Base-by-base conservation (phyloP, 2,329 filamentous ascomycete species). In the Ophiostoma ulmi region DNA sequence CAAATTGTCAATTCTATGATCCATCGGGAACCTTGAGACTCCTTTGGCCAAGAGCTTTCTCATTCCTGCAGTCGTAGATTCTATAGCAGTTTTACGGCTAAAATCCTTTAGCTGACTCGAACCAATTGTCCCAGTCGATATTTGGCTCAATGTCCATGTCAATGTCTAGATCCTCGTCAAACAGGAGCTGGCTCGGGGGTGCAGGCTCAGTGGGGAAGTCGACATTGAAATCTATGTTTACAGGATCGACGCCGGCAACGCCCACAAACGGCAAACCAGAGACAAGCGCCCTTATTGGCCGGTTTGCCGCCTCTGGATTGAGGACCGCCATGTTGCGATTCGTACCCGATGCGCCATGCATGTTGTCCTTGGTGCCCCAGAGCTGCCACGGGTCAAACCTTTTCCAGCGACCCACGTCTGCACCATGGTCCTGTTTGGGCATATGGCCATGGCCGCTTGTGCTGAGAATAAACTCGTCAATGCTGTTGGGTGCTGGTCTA, bases 111-210 rank as follows among this genome's bases (percentile, higher is more conserved):
- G 71, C 26, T 2, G 71, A 71, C 5, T 70, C 68, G 36, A 73
- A 67, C 73, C 71, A 73, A n/a, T 64, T 71, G n/a, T 67, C 69
- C 73, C 73, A 73, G 69, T 73, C 70, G 22, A 73, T 69, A 14
- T 69, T 61, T 5, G 65, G 52, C n/a, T 72, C 71, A 26, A 39
- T 48, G 1, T 70, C 71, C 67, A 72, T 64, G 10, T 70, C 66
- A 13, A 68, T 55, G 14, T 71, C 68, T 35, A 70, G 39, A 11
- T 69, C 70, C 4, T 70, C 65, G 41, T 69, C 69, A 38, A 70
- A 68, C 22, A 69, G 22, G 13, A 69, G 20, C 13, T 69, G 52
- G 14, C 31, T 39, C 35, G 22, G 44, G 41, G 41, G 20, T n/a
- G 44, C 44, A 5, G 36, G 35, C 41, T 61, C 35, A n/a, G 41